Evolutionary conservation across 768 basidiomycete genomes (phyloP), one percentile per base, ranked within the genome.

Genomic region (Tylopilus plumbeoviolaceoides): DNA sequence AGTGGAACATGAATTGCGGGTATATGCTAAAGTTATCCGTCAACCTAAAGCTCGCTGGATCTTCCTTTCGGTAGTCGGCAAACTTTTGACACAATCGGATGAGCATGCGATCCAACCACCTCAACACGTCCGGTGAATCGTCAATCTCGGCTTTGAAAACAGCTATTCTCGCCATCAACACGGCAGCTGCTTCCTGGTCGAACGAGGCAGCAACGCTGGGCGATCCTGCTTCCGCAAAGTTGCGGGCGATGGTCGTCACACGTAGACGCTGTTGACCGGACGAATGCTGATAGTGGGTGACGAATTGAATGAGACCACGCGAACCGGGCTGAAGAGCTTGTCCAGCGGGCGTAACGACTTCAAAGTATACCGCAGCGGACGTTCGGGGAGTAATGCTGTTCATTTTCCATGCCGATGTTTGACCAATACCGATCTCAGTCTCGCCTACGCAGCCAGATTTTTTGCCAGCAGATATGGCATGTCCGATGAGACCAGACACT

Each of bases 1-100:
- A 72, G 73, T 99, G 97, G 85, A 98, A 99, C 97, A 98, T 99
- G 77, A 99, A 99, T 67, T 98, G 97, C 15, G 97, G 97, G 70
- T 99, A 99, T 63, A 99, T 98, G 68, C 90, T 91, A 73, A 99
- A 98, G 72, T 97, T 97, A 68, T 97, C 93, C 51, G 84, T 78
- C 59, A 99, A 76, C 60, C 93, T 78, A 81, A 99, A 98, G 67
- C 88, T 92, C 35, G 85, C 81, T 10, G 97, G 90, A 67, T 98
- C 97, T 71, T 98, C 97, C 75, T 23, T 23, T 23, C 95, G 77
- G 66, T 98, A 99, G 66, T 98, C 95, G 45, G 97, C 97, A 64
- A 98, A 98, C 76, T 23, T 23, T 23, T 23, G 23, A 23, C 23
- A 23, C 23, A 23, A 23, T 23, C 23, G 23, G 23, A 23, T 23